Evolutionary conservation across 805 yeast species (phyloP), one percentile per base, ranked within the genome.

Genomic region (Citeromyces nyonsensis): DNA sequence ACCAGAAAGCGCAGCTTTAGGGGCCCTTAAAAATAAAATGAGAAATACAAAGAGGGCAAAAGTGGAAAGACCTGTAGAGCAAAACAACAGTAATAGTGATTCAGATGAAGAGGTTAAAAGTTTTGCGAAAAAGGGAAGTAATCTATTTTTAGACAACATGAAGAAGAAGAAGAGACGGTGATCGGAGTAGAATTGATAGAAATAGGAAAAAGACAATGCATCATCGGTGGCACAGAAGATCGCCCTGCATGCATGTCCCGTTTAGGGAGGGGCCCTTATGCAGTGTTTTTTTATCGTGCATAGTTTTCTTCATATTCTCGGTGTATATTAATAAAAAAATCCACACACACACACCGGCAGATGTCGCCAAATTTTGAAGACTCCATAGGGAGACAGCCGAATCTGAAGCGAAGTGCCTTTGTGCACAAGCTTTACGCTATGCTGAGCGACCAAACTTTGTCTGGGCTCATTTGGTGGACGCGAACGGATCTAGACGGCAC

Each of bases 381-480:
- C 22, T 5, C 22, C 22, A 18, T 18, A 18, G 22, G 22, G 7
- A 18, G 22, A 7, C 22, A 18, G 22, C 22, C 22, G 5, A 18
- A 7, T 18, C 5, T 18, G 6, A 69, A 69, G 45, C 66, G 66
- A 35, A 63, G 66, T 35, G 81, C 80, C 0, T 75, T 75, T 50
- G 80, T 75, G 4, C 69, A 71, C 39, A 74, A 74, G 46, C 56
- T 74, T 22, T 73, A 66, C 48, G 64, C 67, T 37, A 74, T 74
- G 82, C 57, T 74, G 10, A 62, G 63, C 20, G 82, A 74, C 42
- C 56, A 61, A 1, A 41, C 55, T n/a, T 56, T 74, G 6, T 44
- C 63, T 7, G 68, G 64, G 40, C 53, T 74, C 24, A 71, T 74
- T 24, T 73, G 80, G 78, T 74, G 82, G 81, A 54, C 73, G 3